A percentile compares a stretch with the other conserved stretches of the same genome.
These are phyloP conservation scores for Strobilomyces confusus DNA, from an alignment of 768 basidiomycete genomes.

Conservation along the genomic window DNA sequence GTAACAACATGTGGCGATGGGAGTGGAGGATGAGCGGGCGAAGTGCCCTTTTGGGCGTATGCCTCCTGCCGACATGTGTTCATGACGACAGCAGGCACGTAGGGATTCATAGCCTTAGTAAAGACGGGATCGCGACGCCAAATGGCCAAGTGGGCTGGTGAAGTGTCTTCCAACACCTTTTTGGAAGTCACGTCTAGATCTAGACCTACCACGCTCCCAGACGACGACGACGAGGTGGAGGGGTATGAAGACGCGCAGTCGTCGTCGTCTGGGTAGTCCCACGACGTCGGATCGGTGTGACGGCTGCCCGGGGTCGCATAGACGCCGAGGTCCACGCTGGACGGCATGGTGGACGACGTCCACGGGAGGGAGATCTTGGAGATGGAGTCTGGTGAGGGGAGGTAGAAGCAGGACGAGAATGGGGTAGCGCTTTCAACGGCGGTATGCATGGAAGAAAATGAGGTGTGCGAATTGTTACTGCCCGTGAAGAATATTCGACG, in stretches of 20 bases:
- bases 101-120: conserved; percentile 23
- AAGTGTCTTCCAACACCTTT: conserved; percentile 29
- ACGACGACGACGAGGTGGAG: conserved; percentile 38
- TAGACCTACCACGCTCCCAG: conserved; percentile 31
- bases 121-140: conserved; percentile 30
- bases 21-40: conserved; percentile 12
- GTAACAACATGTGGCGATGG: conserved; percentile 5
- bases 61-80: conserved; percentile 27
- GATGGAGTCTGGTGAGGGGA: conserved; percentile 41
- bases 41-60: conserved; percentile 6
- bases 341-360: conserved; percentile 33
- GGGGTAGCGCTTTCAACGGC: conserved; percentile 61
- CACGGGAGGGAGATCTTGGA: conserved; percentile 35
- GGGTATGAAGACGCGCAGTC: conserved; percentile 48
- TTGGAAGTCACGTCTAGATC: conserved; percentile 31
- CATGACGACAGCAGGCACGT: conserved; percentile 24
- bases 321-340: conserved; percentile 36
- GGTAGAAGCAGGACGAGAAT: conserved; percentile 55
- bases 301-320: conserved; percentile 43
- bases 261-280: conserved; percentile 43
- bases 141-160: conserved; percentile 28
- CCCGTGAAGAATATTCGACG: conserved; percentile 35
- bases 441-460: conserved; percentile 68
- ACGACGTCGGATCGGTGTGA: conserved; percentile 48
- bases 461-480: conserved; percentile 42